Evolutionary conservation across 208 protist species (phyloP).

Genomic region (Trypanosoma brucei): DNA sequence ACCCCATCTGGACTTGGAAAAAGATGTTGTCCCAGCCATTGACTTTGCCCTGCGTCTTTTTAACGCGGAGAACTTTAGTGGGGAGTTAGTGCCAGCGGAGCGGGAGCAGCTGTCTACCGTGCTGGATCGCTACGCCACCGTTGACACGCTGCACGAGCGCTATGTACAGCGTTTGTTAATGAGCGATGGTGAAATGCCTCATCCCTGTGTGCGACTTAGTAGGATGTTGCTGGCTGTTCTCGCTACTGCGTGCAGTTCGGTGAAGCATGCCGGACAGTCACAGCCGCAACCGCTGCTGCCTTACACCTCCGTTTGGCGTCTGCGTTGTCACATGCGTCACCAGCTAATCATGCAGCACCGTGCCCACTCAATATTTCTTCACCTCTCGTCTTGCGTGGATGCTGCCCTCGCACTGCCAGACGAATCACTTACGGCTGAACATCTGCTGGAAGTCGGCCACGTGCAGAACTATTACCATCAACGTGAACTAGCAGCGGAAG

Average conservation of each 20-base stretch:
- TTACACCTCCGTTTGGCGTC: conserved; percentile 53
- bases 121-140: conserved; percentile 32
- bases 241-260: conserved; percentile 32
- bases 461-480: conserved; percentile 86
- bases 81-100: conserved; percentile 62
- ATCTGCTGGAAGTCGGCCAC: conserved; percentile 78
- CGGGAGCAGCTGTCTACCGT: conserved; percentile 31
- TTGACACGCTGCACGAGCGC: conserved; percentile 32
- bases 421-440: conserved; percentile 38
- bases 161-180: conserved; percentile 78
- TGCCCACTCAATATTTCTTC: conserved; percentile 67
- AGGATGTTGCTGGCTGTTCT: conserved; percentile 62
- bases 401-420: conserved; percentile 50
- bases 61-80: conserved; percentile 85
- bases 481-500: conserved; percentile 64
- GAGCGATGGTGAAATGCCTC: conserved; percentile 80
- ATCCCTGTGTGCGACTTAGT: conserved; percentile 53
- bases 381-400: conserved; percentile 61
- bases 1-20: conserved; percentile 13
- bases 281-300: conserved; percentile 28
- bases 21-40: conserved; percentile 53
- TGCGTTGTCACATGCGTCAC: conserved; percentile 72
- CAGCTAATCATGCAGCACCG: conserved; percentile 72
- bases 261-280: background rate
- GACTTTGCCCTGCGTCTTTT: conserved; percentile 78